A percentile compares a stretch with the other conserved stretches of the same genome.
These are phyloP conservation scores for Fraxinus nigra DNA, from an alignment of 305 asterid genomes.

Conservation along the genomic window DNA sequence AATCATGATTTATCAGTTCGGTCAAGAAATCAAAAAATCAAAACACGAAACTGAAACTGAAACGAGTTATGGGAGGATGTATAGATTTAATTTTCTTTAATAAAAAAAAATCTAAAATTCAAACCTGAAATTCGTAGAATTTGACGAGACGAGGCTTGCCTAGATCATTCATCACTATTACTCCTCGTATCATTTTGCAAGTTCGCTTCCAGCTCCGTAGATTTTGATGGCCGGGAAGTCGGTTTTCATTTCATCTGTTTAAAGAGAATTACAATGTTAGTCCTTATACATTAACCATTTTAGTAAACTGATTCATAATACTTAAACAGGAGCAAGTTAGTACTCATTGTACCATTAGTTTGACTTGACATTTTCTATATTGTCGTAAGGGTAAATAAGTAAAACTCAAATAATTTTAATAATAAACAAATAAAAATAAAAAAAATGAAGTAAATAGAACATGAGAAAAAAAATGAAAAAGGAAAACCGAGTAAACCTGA, in stretches of 20 bases:
- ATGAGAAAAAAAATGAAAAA: not conserved
- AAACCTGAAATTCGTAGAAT: slow-evolving; percentile 76
- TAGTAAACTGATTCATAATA: not conserved
- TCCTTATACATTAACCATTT: not conserved
- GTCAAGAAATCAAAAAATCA: not conserved
- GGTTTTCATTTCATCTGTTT: not conserved
- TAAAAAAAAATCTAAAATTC: not conserved
- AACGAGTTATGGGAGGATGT: not conserved
- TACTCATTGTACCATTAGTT: not conserved
- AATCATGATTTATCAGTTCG: slow-evolving; percentile 26
- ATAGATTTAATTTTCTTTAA: not conserved
- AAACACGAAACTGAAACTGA: slow-evolving; percentile 14
- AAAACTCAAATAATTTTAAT: not conserved
- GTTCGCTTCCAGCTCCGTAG: slow-evolving; percentile 14
- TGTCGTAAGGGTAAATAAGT: not conserved
- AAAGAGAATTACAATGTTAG: not conserved
- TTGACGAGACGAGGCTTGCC: slow-evolving; percentile 93
- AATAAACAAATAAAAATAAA: no score
- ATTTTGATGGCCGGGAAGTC: not conserved
- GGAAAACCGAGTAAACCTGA: not conserved
- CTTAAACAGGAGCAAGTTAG: not conserved
- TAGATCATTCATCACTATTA: slow-evolving; percentile 80
- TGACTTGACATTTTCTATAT: not conserved
- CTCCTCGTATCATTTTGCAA: slow-evolving; percentile 73
- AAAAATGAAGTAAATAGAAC: not conserved